Evolutionary conservation across 2,329 filamentous ascomycete species (phyloP).

Genomic region (Alternaria hordeiaustralica): DNA sequence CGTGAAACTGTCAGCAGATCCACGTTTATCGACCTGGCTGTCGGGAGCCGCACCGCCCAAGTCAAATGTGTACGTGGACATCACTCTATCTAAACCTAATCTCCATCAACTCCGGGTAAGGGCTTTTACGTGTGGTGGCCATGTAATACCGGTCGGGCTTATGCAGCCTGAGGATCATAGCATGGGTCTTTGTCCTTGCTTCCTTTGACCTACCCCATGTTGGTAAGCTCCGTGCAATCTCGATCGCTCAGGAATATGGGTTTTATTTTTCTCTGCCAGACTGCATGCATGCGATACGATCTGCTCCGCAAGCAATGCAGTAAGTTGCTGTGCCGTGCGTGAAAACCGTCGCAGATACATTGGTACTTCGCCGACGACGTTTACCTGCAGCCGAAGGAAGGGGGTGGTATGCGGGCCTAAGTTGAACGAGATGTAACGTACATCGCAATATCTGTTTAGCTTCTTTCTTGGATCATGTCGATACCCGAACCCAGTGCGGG

Average conservation of each 20-base stretch:
- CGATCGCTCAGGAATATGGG: slow-evolving; percentile 5
- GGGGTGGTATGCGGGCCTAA: not conserved
- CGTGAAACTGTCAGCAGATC: slow-evolving; percentile 13
- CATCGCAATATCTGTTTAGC: slow-evolving; percentile 9
- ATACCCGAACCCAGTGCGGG: slow-evolving; percentile 8
- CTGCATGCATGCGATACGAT: slow-evolving; percentile 5
- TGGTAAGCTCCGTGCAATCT: slow-evolving; percentile 16
- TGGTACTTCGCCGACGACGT: slow-evolving; percentile 7
- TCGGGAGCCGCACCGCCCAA: slow-evolving; percentile 9
- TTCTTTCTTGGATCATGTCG: not conserved
- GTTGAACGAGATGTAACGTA: not conserved
- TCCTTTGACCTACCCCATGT: slow-evolving; percentile 6
- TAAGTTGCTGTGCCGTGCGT: slow-evolving; percentile 1
- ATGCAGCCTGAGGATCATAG: slow-evolving; percentile 17
- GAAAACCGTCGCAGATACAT: slow-evolving; percentile 1
- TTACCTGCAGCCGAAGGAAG: slow-evolving; percentile 1
- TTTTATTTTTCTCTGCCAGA: slow-evolving; percentile 11
- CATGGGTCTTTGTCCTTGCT: slow-evolving; percentile 8
- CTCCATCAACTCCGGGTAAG: slow-evolving; percentile 1
- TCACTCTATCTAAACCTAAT: slow-evolving; percentile 15
- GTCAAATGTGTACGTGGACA: slow-evolving; percentile 15
- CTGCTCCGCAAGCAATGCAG: slow-evolving; percentile 1
- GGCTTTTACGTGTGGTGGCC: slow-evolving; percentile 2
- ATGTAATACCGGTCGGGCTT: slow-evolving; percentile 9
- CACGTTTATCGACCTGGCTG: slow-evolving; percentile 16